These are phyloP conservation scores for Apiospora hydei DNA, from an alignment of 2,329 filamentous ascomycete genomes.

Conservation along the genomic window DNA sequence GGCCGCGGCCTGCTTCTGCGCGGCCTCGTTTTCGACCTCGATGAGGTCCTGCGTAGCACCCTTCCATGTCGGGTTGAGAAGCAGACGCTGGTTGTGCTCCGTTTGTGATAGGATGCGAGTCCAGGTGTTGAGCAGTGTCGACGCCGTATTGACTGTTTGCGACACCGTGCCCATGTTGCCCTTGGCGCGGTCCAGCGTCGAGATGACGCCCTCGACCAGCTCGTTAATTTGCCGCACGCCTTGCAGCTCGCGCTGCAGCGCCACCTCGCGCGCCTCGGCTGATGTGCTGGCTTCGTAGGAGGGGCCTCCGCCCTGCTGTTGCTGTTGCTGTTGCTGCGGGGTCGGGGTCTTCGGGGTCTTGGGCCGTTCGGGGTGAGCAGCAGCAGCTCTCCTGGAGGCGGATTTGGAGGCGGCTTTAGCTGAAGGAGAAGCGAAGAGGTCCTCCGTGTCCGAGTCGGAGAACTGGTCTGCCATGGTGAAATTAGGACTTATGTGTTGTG, in stretches of 20 bases:
- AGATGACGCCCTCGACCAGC: conserved; percentile 80
- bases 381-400: conserved; percentile 34
- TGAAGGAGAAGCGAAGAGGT: conserved; percentile 55
- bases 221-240: conserved; percentile 86
- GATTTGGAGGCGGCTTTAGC: conserved; percentile 42
- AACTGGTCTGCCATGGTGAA: conserved; percentile 35
- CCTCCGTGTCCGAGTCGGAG: conserved; percentile 57
- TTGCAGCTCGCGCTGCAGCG: conserved; percentile 80
- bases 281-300: conserved; percentile 61
- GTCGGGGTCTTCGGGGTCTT: conserved; percentile 56
- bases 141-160: conserved; percentile 84
- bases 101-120: conserved; percentile 95
- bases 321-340: conserved; percentile 58
- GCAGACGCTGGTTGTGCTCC: conserved; percentile 93
- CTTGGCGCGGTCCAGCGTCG: conserved; percentile 74
- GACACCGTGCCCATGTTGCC: conserved; percentile 89
- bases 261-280: conserved; percentile 74
- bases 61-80: conserved; percentile 88
- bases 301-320: conserved; percentile 40
- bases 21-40: conserved; percentile 84
- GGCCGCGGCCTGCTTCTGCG: conserved; percentile 76
- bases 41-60: conserved; percentile 85
- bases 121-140: conserved; percentile 92
- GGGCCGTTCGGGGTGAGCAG: conserved; percentile 41
- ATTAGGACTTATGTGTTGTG: neutral